phyloP scores from a whole-genome alignment of 352 stramenopile genomes.

The Pythium aristosporum region DNA sequence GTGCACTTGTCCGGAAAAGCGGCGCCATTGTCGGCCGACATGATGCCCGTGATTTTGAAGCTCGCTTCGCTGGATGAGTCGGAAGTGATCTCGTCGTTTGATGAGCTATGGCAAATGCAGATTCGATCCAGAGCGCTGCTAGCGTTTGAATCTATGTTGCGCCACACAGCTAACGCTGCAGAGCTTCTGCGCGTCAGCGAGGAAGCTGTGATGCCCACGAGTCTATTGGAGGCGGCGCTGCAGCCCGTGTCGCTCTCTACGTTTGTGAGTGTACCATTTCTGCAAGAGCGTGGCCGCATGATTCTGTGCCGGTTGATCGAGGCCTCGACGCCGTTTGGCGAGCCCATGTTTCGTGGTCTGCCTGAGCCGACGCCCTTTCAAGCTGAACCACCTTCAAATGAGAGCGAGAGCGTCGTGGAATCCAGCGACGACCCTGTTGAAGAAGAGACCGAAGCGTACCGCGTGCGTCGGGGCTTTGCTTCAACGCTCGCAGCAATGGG shows the following conservation, averaged over 20 bases:
- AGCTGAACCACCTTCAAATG: background rate
- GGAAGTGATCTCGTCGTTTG: constrained; percentile 60
- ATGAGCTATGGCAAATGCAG: constrained; percentile 81
- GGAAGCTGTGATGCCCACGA: constrained; percentile 35
- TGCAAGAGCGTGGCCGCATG: constrained; percentile 83
- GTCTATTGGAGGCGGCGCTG: constrained; percentile 58
- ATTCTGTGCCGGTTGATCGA: constrained; percentile 85
- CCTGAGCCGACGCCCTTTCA: constrained; percentile 49
- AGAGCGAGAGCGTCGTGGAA: constrained; percentile 22
- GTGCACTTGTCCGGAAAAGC: constrained; percentile 58
- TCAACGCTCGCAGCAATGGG: constrained; percentile 84
- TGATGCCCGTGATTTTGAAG: constrained; percentile 85
- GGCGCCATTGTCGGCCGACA: constrained; percentile 50
- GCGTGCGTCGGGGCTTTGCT: constrained; percentile 71
- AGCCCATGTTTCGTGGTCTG: constrained; percentile 76
- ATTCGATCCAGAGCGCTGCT: constrained; percentile 83
- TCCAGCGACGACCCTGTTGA: constrained; percentile 54
- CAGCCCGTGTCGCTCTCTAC: constrained; percentile 61
- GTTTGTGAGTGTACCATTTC: constrained; percentile 71
- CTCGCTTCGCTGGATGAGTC: constrained; percentile 75
- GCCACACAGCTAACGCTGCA: constrained; percentile 32
- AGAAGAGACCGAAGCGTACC: constrained; percentile 76
- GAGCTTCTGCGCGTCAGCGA: background rate
- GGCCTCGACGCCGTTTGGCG: constrained; percentile 71
- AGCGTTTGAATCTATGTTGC: constrained; percentile 74